These are phyloP conservation scores for Domatiomyces globalis DNA, from an alignment of 2,329 filamentous ascomycete genomes.

Conservation along the genomic window DNA sequence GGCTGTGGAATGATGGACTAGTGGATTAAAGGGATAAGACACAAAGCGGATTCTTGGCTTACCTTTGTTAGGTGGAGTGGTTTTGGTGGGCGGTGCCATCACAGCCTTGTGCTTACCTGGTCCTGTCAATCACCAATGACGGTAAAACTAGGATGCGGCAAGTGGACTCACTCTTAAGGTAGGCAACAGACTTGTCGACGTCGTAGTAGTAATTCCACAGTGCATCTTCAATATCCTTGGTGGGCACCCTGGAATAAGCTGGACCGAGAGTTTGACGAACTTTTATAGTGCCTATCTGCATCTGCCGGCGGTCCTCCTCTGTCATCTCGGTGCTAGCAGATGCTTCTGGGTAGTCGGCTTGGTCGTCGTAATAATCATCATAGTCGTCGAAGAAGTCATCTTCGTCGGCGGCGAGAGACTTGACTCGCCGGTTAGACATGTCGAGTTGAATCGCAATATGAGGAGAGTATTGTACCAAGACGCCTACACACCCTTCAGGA, in stretches of 20 bases:
- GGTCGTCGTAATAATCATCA: constrained; percentile 25
- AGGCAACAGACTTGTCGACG: constrained; percentile 67
- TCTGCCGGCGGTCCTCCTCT: constrained; percentile 36
- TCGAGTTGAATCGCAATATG: background rate
- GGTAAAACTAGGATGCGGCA: background rate
- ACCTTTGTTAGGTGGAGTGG: background rate
- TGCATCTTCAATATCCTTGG: constrained; percentile 69
- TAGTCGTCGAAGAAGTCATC: constrained; percentile 29
- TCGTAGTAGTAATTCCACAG: constrained; percentile 97
- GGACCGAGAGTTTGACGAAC: constrained; percentile 53
- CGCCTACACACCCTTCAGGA: too few species aligned
- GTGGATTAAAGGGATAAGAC: background rate
- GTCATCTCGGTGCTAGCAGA: constrained; percentile 21
- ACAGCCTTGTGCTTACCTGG: constrained; percentile 12
- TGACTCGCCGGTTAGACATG: constrained; percentile 35
- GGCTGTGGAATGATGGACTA: background rate
- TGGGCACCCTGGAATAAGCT: constrained; percentile 43
- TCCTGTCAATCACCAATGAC: background rate
- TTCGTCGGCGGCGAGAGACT: constrained; percentile 30
- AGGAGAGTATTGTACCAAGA: background rate
- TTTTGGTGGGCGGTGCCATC: background rate
- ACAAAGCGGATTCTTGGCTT: background rate
- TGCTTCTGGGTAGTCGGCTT: constrained; percentile 12
- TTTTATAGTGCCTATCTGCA: constrained; percentile 52
- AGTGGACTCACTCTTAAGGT: constrained; percentile 49